Conservation (phyloP, 768 basidiomycete species). For the Cystofilobasidium macerans region DNA sequence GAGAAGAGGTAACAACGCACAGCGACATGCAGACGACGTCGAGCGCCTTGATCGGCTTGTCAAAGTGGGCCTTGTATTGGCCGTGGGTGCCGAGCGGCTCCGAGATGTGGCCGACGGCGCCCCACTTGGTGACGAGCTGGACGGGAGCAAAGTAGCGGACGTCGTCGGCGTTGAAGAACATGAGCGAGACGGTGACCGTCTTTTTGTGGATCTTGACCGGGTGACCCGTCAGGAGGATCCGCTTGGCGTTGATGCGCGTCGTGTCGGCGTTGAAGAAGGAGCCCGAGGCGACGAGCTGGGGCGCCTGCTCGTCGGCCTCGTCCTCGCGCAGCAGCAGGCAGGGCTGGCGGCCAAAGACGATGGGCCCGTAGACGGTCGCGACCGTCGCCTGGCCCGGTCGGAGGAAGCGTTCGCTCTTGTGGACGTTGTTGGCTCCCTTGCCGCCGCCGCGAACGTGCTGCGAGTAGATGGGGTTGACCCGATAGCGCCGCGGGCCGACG, state of each 20-base stretch:
- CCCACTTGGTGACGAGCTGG: slow-evolving; percentile 83
- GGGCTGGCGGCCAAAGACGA: slow-evolving; percentile 72
- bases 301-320: slow-evolving; percentile 48
- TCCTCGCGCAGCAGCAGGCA: slow-evolving; percentile 67
- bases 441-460: slow-evolving; percentile 79
- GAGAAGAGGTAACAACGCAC: neutral
- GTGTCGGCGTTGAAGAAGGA: slow-evolving; percentile 80
- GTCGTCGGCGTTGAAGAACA: slow-evolving; percentile 95
- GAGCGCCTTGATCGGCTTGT: slow-evolving; percentile 34
- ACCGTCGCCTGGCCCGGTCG: slow-evolving; percentile 63
- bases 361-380: slow-evolving; percentile 79
- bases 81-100: slow-evolving; percentile 95
- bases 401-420: slow-evolving; percentile 87
- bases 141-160: slow-evolving; percentile 86
- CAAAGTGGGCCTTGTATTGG: slow-evolving; percentile 88
- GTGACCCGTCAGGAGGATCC: slow-evolving; percentile 88
- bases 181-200: slow-evolving; percentile 91
- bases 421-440: slow-evolving; percentile 87
- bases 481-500: slow-evolving; percentile 74
- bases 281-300: slow-evolving; percentile 74
- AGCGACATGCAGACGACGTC: slow-evolving; percentile 91
- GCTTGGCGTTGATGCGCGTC: slow-evolving; percentile 79
- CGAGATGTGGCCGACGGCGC: slow-evolving; percentile 66
- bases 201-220: slow-evolving; percentile 96
- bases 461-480: slow-evolving; percentile 78